phyloP scores from a whole-genome alignment of 139 green algal species.

The Closterium sp. region DNA sequence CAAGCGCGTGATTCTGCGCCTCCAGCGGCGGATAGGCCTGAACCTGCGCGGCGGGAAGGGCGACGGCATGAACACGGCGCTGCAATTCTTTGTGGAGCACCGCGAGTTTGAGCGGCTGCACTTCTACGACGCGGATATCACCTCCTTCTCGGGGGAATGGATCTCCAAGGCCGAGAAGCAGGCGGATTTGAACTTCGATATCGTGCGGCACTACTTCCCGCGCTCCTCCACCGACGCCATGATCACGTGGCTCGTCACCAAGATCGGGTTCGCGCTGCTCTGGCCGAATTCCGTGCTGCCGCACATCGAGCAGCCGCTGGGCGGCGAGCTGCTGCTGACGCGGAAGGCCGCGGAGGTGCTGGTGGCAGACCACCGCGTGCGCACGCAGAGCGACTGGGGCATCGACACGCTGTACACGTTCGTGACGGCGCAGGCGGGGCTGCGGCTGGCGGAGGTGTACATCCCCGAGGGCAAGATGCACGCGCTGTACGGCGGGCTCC shows the following conservation, averaged over 20 bases:
- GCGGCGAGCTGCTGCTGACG: slow-evolving; percentile 43
- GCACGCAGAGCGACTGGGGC: slow-evolving; percentile 45
- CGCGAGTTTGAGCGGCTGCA: slow-evolving; percentile 26
- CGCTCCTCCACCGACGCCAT: slow-evolving; percentile 45
- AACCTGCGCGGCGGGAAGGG: slow-evolving; percentile 41
- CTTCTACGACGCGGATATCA: slow-evolving; percentile 48
- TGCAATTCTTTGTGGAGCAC: slow-evolving; percentile 37
- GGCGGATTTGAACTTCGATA: slow-evolving; percentile 38
- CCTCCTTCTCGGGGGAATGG: slow-evolving; percentile 38
- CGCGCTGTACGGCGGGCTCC: slow-evolving; percentile 40
- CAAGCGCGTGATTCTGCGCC: slow-evolving; percentile 14
- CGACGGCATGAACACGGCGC: slow-evolving; percentile 50
- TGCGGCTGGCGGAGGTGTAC: slow-evolving; percentile 34
- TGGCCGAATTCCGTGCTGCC: slow-evolving; percentile 42
- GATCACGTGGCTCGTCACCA: slow-evolving; percentile 50
- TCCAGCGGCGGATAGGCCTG: slow-evolving; percentile 39
- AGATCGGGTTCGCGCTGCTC: slow-evolving; percentile 41
- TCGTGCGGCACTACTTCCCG: slow-evolving; percentile 50
- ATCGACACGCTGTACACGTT: slow-evolving; percentile 52
- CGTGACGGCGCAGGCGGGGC: slow-evolving; percentile 36
- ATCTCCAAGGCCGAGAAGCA: slow-evolving; percentile 43
- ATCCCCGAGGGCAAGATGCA: slow-evolving; percentile 43
- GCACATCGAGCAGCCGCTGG: slow-evolving; percentile 44
- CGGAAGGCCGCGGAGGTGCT: slow-evolving; percentile 22
- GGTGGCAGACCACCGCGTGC: slow-evolving; percentile 28